Conservation (phyloP, 345 rosid genomes). For the Physaria fendleri region DNA sequence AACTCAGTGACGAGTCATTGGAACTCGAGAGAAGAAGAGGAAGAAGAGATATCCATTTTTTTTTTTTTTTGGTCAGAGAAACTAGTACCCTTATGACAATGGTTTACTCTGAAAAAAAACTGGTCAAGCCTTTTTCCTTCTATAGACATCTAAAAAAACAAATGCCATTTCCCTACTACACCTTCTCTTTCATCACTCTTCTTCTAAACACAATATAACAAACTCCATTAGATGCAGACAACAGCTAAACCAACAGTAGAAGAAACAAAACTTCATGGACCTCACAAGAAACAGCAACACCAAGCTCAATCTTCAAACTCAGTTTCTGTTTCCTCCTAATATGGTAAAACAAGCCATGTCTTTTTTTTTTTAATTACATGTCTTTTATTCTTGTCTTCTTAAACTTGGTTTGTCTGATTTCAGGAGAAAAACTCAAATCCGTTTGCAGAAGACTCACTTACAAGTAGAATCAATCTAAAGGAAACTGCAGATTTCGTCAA, state of each 20-base stretch:
- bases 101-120: conserved; percentile 19
- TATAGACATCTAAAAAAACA: conserved; percentile 23
- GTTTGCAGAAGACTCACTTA: conserved; percentile 57
- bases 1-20: conserved; percentile 61
- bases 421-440: conserved; percentile 33
- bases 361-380: not conserved
- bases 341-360: conserved; percentile 6
- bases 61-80: too few relatives aligned
- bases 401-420: not conserved
- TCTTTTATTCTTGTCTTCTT: not conserved
- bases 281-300: conserved; percentile 16
- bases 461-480: conserved; percentile 61
- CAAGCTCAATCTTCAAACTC: conserved; percentile 18
- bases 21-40: conserved; percentile 95
- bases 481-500: conserved; percentile 72
- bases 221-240: conserved; percentile 8
- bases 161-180: conserved; percentile 11
- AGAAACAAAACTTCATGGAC: conserved; percentile 19
- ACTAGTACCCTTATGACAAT: conserved; percentile 20
- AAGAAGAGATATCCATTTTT: conserved; percentile 77
- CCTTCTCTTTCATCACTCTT: conserved; percentile 6
- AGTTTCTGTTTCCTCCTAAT: conserved; percentile 17
- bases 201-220: not conserved
- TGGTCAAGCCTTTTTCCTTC: conserved; percentile 29
- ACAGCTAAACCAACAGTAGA: conserved; percentile 3